These are phyloP conservation scores for Fragaria vesca DNA, from an alignment of 306 rosid species.

Conservation along the genomic window DNA sequence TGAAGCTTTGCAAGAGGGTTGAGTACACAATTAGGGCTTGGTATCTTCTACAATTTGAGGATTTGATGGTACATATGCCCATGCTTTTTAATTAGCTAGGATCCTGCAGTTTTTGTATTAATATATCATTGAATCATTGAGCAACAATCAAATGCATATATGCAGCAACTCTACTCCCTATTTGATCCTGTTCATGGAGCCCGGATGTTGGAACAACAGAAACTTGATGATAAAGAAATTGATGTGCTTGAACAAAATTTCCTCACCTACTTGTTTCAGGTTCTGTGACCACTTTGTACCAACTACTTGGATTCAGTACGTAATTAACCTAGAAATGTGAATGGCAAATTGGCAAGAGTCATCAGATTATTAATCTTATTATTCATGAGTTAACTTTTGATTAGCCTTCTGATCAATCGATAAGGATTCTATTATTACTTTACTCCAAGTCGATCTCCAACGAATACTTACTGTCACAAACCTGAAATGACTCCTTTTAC, in stretches of 20 bases:
- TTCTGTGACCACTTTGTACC: constrained; percentile 13
- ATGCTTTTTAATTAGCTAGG: background rate
- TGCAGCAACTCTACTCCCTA: constrained; percentile 92
- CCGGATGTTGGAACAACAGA: constrained; percentile 76
- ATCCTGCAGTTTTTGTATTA: background rate
- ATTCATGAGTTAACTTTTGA: too few species aligned
- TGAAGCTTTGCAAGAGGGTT: constrained; percentile 84
- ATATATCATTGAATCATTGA: background rate
- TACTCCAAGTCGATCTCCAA: too few species aligned
- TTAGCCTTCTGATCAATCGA: too few species aligned
- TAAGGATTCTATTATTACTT: too few species aligned
- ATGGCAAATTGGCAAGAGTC: too few species aligned
- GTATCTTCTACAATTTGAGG: constrained; percentile 96
- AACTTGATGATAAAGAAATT: constrained; percentile 52
- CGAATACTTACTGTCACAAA: background rate
- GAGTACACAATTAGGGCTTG: constrained; percentile 97
- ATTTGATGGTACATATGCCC: constrained; percentile 65
- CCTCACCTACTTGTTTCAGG: constrained; percentile 82
- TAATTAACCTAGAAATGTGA: too few species aligned
- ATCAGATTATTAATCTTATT: too few species aligned
- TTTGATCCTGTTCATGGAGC: constrained; percentile 84
- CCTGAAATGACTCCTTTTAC: background rate
- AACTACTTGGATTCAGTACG: too few species aligned
- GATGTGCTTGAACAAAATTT: constrained; percentile 89
- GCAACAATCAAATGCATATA: background rate